Conservation (phyloP, 768 basidiomycete genomes). For the Boletus coccyginus region DNA sequence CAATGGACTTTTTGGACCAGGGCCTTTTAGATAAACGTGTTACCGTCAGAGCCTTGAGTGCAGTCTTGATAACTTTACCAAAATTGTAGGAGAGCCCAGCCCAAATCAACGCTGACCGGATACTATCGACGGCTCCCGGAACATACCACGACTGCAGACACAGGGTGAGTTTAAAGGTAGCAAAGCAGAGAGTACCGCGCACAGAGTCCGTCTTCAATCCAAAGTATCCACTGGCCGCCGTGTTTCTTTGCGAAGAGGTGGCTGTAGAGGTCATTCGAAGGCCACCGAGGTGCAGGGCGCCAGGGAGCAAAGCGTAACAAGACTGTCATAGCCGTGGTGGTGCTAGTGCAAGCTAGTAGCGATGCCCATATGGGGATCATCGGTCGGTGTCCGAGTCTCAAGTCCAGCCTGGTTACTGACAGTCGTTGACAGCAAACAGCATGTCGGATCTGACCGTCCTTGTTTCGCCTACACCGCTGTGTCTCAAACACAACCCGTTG, state of each 20-base stretch:
- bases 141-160: slow-evolving; percentile 67
- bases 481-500: slow-evolving; percentile 19
- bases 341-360: not conserved
- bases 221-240: slow-evolving; percentile 85
- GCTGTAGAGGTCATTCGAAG: slow-evolving; percentile 94
- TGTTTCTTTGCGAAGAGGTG: slow-evolving; percentile 79
- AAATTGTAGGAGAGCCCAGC: slow-evolving; percentile 89
- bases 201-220: slow-evolving; percentile 93
- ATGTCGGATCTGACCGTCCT: slow-evolving; percentile 35
- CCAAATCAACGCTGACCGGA: slow-evolving; percentile 79
- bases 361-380: too few species aligned
- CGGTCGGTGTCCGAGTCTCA: too few species aligned
- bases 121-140: slow-evolving; percentile 79
- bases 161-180: not conserved
- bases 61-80: slow-evolving; percentile 47
- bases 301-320: slow-evolving; percentile 94
- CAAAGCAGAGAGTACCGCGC: slow-evolving; percentile 23
- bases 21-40: slow-evolving; percentile 50
- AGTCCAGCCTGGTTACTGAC: not conserved
- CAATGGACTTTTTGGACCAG: slow-evolving; percentile 75
- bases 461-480: slow-evolving; percentile 29
- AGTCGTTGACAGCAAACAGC: not conserved
- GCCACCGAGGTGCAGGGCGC: slow-evolving; percentile 90
- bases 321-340: slow-evolving; percentile 38
- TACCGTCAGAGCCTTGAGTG: slow-evolving; percentile 1